Percentiles rank a stretch among this genome's conserved stretches.
Evolutionary conservation across 2,329 filamentous ascomycete species (phyloP).

Genomic region (Teratosphaeria destructans): DNA sequence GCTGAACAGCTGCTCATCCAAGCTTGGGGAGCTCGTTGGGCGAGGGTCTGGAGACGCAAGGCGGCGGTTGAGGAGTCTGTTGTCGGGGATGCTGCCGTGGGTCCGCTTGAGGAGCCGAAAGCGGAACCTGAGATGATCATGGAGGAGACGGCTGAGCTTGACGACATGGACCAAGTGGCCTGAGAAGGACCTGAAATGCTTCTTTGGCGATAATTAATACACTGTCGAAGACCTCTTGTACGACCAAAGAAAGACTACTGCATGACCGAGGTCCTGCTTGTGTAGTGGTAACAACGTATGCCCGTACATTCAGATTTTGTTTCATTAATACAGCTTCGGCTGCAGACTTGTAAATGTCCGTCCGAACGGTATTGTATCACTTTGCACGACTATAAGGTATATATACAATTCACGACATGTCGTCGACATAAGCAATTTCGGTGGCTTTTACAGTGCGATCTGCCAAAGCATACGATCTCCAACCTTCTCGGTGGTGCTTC

Average conservation of each 20-base stretch:
- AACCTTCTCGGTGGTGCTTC: not conserved
- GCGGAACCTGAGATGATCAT: slow-evolving; percentile 4
- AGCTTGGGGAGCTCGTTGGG: slow-evolving; percentile 78
- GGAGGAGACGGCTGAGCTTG: slow-evolving; percentile 13
- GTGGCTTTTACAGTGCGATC: not conserved
- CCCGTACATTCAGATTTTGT: not conserved
- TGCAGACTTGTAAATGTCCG: not conserved
- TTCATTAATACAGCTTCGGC: not conserved
- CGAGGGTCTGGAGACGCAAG: slow-evolving; percentile 72
- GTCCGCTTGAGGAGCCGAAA: slow-evolving; percentile 31
- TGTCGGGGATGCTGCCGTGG: slow-evolving; percentile 45
- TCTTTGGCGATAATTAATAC: not conserved
- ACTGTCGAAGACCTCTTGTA: not conserved
- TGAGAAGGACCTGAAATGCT: not conserved
- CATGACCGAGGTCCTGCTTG: not conserved
- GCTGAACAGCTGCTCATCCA: slow-evolving; percentile 43
- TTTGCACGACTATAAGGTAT: not conserved
- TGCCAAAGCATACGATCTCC: not conserved
- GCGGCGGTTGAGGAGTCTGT: slow-evolving; percentile 75
- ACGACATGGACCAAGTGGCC: slow-evolving; percentile 22
- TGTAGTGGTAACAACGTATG: not conserved
- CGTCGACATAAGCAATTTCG: not conserved
- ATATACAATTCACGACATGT: not conserved
- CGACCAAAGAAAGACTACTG: not conserved
- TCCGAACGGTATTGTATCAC: not conserved